Percentiles rank a stretch among this genome's conserved stretches.
These are phyloP conservation scores for Tolypocladium tropicale DNA, from an alignment of 2,329 filamentous ascomycete genomes.

Conservation along the genomic window DNA sequence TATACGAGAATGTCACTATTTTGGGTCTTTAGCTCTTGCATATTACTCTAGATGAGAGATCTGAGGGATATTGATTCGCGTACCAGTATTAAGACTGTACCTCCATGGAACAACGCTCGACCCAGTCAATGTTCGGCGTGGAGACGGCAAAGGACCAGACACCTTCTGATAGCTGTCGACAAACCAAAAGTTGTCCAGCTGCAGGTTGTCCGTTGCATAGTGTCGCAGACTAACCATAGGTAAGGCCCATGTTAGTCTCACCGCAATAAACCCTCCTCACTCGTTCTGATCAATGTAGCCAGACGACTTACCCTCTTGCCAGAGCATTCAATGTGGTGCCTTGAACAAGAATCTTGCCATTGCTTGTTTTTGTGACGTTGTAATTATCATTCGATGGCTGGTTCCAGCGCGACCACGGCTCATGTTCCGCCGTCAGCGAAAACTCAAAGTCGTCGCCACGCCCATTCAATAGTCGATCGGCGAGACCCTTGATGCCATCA, in stretches of 20 bases:
- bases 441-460: constrained; percentile 7
- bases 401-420: constrained; percentile 11
- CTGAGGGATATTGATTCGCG: background rate
- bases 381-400: constrained; percentile 10
- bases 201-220: constrained; percentile 9
- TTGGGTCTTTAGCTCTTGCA: background rate
- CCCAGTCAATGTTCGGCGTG: constrained; percentile 3
- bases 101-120: constrained; percentile 10
- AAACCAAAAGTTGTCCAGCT: constrained; percentile 10
- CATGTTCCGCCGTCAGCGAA: constrained; percentile 3
- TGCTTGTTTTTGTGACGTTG: constrained; percentile 3
- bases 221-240: constrained; percentile 6
- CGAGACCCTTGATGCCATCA: constrained; percentile 7
- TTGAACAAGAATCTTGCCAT: constrained; percentile 8
- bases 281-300: too few relatives aligned
- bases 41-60: background rate
- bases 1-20: constrained; percentile 40
- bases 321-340: constrained; percentile 10
- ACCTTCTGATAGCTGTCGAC: constrained; percentile 1
- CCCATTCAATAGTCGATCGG: constrained; percentile 7
- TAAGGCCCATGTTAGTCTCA: background rate
- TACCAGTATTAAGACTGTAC: constrained; percentile 41
- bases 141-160: constrained; percentile 2
- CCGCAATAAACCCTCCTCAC: background rate
- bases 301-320: constrained; percentile 9